These are phyloP conservation scores for Saturnispora bothae DNA, from an alignment of 805 yeast genomes.

Conservation along the genomic window DNA sequence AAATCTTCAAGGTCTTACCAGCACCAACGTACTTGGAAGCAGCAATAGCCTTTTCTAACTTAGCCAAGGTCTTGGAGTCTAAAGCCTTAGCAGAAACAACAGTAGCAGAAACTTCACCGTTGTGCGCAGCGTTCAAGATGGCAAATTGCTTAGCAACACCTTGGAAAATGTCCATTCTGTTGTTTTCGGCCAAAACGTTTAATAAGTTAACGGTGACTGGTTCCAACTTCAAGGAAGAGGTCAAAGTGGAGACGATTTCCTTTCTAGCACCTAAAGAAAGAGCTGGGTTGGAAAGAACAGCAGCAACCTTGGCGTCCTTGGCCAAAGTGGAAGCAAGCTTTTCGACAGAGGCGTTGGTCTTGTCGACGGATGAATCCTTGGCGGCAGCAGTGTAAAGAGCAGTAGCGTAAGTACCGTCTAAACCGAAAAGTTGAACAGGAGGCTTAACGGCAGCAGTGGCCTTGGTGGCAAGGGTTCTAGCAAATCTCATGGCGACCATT, in stretches of 20 bases:
- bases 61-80: slow-evolving; percentile 68
- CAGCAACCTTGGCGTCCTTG: slow-evolving; percentile 52
- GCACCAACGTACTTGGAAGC: slow-evolving; percentile 73
- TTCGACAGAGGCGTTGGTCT: slow-evolving; percentile 54
- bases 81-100: slow-evolving; percentile 81
- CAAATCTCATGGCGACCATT: slow-evolving; percentile 50
- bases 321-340: slow-evolving; percentile 44
- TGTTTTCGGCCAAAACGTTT: slow-evolving; percentile 82
- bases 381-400: slow-evolving; percentile 90
- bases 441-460: slow-evolving; percentile 42
- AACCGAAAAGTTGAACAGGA: slow-evolving; percentile 88
- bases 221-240: slow-evolving; percentile 42
- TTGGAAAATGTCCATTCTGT: slow-evolving; percentile 68
- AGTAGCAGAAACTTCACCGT: slow-evolving; percentile 86
- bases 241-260: slow-evolving; percentile 53
- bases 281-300: slow-evolving; percentile 72
- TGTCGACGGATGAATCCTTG: slow-evolving; percentile 64
- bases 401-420: slow-evolving; percentile 94
- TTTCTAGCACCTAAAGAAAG: slow-evolving; percentile 66
- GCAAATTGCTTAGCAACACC: slow-evolving; percentile 61
- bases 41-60: slow-evolving; percentile 68
- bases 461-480: slow-evolving; percentile 68
- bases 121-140: slow-evolving; percentile 75
- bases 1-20: slow-evolving; percentile 76
- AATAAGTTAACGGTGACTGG: slow-evolving; percentile 70